phyloP scores from a whole-genome alignment of 2,329 filamentous ascomycete species.

The Ceratocystis destructans region DNA sequence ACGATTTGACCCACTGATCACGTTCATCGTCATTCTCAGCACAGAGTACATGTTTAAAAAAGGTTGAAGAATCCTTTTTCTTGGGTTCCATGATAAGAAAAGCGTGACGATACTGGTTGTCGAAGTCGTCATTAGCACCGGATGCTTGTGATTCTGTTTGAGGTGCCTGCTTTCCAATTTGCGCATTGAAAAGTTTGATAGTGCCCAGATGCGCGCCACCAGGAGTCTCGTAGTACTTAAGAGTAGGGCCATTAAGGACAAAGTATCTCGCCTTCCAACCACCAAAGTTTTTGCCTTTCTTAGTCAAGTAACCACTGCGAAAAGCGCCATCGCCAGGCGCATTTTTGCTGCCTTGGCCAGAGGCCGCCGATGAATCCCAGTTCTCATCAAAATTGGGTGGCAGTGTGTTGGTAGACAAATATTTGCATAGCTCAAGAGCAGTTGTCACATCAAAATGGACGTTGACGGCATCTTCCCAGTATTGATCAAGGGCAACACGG shows the following conservation, averaged over 20 bases:
- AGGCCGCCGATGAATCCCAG: constrained; percentile 16
- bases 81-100: constrained; percentile 93
- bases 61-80: constrained; percentile 77
- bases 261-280: constrained; percentile 84
- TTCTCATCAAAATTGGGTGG: constrained; percentile 48
- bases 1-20: constrained; percentile 82
- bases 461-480: constrained; percentile 74
- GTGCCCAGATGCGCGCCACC: constrained; percentile 83
- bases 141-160: constrained; percentile 37
- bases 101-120: constrained; percentile 92
- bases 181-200: constrained; percentile 79
- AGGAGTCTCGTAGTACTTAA: constrained; percentile 86
- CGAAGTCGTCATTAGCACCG: constrained; percentile 51
- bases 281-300: constrained; percentile 95
- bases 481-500: constrained; percentile 64
- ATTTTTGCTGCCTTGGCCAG: constrained; percentile 25
- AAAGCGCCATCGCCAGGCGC: constrained; percentile 53
- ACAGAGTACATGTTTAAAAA: constrained; percentile 87
- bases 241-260: constrained; percentile 42
- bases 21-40: constrained; percentile 88
- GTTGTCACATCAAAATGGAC: constrained; percentile 65
- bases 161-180: constrained; percentile 78
- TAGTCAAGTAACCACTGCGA: constrained; percentile 85
- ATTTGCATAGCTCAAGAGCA: constrained; percentile 72
- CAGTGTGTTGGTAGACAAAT: constrained; percentile 58